Conservation (phyloP, 1,284 basidiomycete species). For the Rugosomyces carneus region DNA sequence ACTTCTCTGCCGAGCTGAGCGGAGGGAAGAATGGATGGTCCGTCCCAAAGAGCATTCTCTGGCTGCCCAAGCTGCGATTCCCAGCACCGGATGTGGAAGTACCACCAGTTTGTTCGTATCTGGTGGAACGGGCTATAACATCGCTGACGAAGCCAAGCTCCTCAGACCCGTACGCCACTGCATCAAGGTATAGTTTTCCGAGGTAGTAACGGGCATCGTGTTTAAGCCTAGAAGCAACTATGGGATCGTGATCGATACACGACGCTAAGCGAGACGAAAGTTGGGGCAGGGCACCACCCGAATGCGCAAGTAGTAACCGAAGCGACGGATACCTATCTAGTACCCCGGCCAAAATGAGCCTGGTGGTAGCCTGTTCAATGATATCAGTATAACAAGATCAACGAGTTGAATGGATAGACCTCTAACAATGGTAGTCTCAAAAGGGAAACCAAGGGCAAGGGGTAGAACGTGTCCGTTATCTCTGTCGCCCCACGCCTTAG, state of each 20-base stretch:
- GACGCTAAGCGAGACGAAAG: conserved; percentile 78
- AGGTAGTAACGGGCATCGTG: conserved; percentile 83
- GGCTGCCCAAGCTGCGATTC: conserved; percentile 40
- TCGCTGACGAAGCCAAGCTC: conserved; percentile 74
- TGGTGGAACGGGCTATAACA: conserved; percentile 54
- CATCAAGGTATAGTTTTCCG: conserved; percentile 75
- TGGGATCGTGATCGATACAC: conserved; percentile 79
- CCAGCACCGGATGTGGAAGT: conserved; percentile 25
- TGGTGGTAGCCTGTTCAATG: conserved; percentile 57
- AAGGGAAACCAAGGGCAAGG: conserved; percentile 81
- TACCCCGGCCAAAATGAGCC: conserved; percentile 75
- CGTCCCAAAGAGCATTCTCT: conserved; percentile 75
- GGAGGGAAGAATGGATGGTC: conserved; percentile 91
- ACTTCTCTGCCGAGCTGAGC: conserved; percentile 58
- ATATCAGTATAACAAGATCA: conserved; percentile 6
- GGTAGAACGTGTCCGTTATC: conserved; percentile 84
- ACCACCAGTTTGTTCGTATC: conserved; percentile 35
- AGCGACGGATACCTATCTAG: conserved; percentile 73
- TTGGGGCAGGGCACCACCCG: conserved; percentile 75
- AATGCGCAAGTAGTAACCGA: conserved; percentile 76
- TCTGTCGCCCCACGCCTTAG: conserved; percentile 61
- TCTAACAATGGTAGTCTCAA: conserved; percentile 80
- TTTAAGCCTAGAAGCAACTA: conserved; percentile 64
- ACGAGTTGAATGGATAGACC: background rate
- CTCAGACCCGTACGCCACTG: conserved; percentile 79